Conservation (phyloP, 2,329 filamentous ascomycete species). For the Neoascochyta sp. region DNA sequence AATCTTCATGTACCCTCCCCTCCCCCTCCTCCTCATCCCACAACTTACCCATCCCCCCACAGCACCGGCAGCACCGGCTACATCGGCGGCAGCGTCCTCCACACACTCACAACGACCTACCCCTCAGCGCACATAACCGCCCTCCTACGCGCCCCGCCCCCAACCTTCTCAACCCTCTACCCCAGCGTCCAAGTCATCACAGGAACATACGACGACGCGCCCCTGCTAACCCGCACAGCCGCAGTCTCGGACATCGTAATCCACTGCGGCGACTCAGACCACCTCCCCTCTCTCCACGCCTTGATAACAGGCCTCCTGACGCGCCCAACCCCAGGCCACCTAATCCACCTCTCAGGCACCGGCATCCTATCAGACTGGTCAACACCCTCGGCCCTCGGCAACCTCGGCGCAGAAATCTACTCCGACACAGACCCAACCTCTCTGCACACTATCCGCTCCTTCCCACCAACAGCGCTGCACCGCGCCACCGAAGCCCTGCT, state of each 20-base stretch:
- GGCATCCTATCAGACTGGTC: constrained; percentile 50
- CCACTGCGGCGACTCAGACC: constrained; percentile 29
- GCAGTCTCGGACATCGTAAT: constrained; percentile 51
- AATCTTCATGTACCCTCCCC: constrained; percentile 18
- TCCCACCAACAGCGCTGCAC: constrained; percentile 58
- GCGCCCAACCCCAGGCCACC: constrained; percentile 44
- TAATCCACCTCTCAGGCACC: constrained; percentile 54
- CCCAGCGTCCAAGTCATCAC: constrained; percentile 48
- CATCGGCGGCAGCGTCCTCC: constrained; percentile 53
- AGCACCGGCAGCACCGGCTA: constrained; percentile 54
- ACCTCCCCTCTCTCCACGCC: constrained; percentile 38
- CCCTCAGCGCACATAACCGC: constrained; percentile 47
- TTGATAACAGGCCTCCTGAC: constrained; percentile 50
- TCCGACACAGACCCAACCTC: constrained; percentile 56
- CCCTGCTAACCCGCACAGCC: constrained; percentile 45
- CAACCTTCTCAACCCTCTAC: constrained; percentile 27
- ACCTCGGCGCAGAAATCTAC: constrained; percentile 45
- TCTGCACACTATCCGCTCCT: constrained; percentile 49
- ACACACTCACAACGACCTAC: constrained; percentile 44
- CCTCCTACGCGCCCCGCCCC: constrained; percentile 42
- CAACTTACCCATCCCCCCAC: not conserved
- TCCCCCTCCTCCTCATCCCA: not conserved
- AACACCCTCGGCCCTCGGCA: constrained; percentile 28
- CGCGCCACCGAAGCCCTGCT: constrained; percentile 67
- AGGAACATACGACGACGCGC: constrained; percentile 47